Base-by-base conservation (phyloP, 306 rosid genomes). In the Cucumis cinereus region DNA sequence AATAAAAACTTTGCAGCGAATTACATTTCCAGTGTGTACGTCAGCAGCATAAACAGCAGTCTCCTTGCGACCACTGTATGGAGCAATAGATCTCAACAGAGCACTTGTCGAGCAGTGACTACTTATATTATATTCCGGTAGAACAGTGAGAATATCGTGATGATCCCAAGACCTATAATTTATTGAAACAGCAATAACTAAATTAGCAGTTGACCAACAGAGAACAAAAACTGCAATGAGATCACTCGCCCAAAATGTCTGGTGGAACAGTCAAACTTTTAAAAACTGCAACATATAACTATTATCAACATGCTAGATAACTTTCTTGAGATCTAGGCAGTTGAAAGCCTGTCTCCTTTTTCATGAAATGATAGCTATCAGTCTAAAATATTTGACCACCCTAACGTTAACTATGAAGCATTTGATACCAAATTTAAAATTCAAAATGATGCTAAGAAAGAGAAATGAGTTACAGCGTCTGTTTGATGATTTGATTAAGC, bases 31-130 rank as follows among this genome's bases (percentile, higher is more conserved):
- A 14, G 94, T 87, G 26, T 74, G 78, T 40, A 90, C 82, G 76
- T 93, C 97, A 1, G 94, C 79, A 55, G 98, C 98, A 81, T 93
- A 93, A 79, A 93, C 90, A 45, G 98, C 96, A 23, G 98, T 93
- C 89, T 93, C 98, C 86, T 91, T 93, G 76, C 97, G 83, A 77
- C 98, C 97, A 57, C 89, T 85, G 72, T 87, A 93, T 66, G 96
- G 88, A 77, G 97, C 90, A 77, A 91, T 77, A 4, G 98, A 93
- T 68, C 76, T 86, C 87, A 93, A 47, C 83, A 85, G 89, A 1
- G 98, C 97, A 83, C 96, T 93, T 0, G 97, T 93, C 13, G 98
- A 93, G 83, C 98, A 93, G 75, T 79, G 89, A 79, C 81, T 82
- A 79, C 87, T 93, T 47, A 91, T 82, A 82, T 91, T 91, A 73